phyloP scores from a whole-genome alignment of 257 asterid genomes.

The Paulownia fortunei region DNA sequence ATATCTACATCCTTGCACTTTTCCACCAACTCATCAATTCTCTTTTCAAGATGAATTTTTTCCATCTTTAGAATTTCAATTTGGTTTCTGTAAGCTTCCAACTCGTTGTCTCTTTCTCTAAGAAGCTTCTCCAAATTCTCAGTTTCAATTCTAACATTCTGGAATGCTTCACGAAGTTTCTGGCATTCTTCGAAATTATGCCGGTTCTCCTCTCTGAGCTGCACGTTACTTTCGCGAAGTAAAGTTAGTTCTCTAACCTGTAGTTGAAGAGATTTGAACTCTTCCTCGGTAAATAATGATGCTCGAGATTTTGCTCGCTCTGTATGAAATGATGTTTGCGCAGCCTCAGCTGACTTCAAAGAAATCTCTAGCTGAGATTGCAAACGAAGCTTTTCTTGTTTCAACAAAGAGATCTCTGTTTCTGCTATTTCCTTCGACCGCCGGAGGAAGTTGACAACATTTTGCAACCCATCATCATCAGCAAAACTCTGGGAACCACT shows the following conservation, averaged over 20 bases:
- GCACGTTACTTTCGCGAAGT: constrained; percentile 94
- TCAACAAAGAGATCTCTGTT: constrained; percentile 86
- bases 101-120: constrained; percentile 54
- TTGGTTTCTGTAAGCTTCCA: constrained; percentile 70
- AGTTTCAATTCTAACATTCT: constrained; percentile 57
- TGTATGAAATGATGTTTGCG: constrained; percentile 66
- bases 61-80: constrained; percentile 56
- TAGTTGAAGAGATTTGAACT: constrained; percentile 74
- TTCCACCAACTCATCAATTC: constrained; percentile 73
- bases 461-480: constrained; percentile 77
- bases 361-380: constrained; percentile 90
- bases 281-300: constrained; percentile 69
- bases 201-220: constrained; percentile 89
- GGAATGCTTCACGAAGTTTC: constrained; percentile 79
- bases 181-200: constrained; percentile 92
- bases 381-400: constrained; percentile 82
- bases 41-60: constrained; percentile 60
- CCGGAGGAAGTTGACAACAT: constrained; percentile 83
- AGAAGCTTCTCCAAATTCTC: constrained; percentile 65
- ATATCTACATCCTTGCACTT: constrained; percentile 63
- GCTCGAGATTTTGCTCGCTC: constrained; percentile 71
- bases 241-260: constrained; percentile 88
- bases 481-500: constrained; percentile 50
- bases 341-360: constrained; percentile 75
- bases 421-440: constrained; percentile 93